Conservation (phyloP, 2,329 filamentous ascomycete species). For the Fusarium euwallaceae region DNA sequence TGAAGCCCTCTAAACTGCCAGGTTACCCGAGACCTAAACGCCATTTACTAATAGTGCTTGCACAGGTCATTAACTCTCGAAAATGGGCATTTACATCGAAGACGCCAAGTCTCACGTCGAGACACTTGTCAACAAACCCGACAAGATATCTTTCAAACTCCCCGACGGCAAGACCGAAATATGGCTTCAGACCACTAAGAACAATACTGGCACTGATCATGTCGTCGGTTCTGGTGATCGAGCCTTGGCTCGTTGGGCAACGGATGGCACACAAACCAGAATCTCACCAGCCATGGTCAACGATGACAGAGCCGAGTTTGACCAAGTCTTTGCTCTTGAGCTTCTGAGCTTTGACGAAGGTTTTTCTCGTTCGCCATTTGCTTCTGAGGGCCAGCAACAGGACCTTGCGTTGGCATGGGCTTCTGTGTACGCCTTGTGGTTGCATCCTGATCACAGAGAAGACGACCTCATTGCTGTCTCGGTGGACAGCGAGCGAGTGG, state of each 20-base stretch:
- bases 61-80: neutral
- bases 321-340: constrained; percentile 2
- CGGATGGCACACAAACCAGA: constrained; percentile 1
- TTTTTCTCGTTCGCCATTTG: neutral
- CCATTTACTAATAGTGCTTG: neutral
- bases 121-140: neutral
- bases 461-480: constrained; percentile 22
- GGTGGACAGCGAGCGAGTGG: constrained; percentile 13
- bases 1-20: neutral
- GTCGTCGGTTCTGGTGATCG: constrained; percentile 6
- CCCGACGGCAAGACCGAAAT: constrained; percentile 23
- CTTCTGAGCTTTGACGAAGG: neutral
- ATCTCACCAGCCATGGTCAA: constrained; percentile 30
- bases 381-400: neutral
- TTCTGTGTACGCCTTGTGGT: constrained; percentile 27
- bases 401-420: constrained; percentile 21
- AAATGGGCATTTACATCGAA: neutral
- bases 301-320: constrained; percentile 16
- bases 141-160: constrained; percentile 3
- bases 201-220: neutral
- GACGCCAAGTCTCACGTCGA: neutral
- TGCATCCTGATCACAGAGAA: constrained; percentile 20
- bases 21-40: neutral
- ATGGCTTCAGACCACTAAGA: constrained; percentile 10
- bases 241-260: constrained; percentile 17